phyloP scores from a whole-genome alignment of 2,329 filamentous ascomycete species.

The Paecilomyces niveus region DNA sequence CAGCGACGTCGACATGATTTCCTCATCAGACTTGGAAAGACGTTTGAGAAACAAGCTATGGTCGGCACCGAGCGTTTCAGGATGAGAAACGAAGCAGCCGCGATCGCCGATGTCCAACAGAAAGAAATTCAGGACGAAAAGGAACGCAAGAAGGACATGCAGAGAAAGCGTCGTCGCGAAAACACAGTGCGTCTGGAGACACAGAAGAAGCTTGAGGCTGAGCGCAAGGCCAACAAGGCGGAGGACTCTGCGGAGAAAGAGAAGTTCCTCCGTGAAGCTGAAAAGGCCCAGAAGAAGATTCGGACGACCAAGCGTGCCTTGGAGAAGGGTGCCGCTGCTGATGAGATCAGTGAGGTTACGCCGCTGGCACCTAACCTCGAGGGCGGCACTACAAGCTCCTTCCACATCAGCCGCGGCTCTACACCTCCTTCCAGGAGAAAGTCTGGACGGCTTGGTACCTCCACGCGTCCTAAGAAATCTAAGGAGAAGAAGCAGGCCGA shows the following conservation, averaged over 20 bases:
- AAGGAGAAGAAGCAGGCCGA: slow-evolving; percentile 65
- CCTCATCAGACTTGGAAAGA: slow-evolving; percentile 48
- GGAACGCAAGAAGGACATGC: slow-evolving; percentile 99
- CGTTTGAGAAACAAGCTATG: slow-evolving; percentile 61
- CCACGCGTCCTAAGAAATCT: slow-evolving; percentile 75
- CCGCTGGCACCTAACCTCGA: slow-evolving; percentile 74
- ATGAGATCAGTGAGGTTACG: slow-evolving; percentile 67
- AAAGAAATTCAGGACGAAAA: slow-evolving; percentile 91
- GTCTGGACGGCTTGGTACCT: slow-evolving; percentile 44
- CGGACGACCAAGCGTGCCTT: slow-evolving; percentile 82
- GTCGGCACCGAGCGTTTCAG: slow-evolving; percentile 71
- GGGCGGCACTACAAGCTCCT: slow-evolving; percentile 77
- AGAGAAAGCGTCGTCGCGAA: slow-evolving; percentile 88
- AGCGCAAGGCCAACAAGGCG: slow-evolving; percentile 69
- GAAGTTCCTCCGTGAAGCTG: slow-evolving; percentile 75
- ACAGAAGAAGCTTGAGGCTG: slow-evolving; percentile 73
- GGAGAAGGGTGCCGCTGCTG: slow-evolving; percentile 66
- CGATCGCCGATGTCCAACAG: slow-evolving; percentile 78
- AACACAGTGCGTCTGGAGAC: slow-evolving; percentile 86
- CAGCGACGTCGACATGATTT: slow-evolving; percentile 54
- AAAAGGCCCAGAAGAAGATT: slow-evolving; percentile 86
- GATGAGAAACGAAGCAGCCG: slow-evolving; percentile 68
- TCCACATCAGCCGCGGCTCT: slow-evolving; percentile 58
- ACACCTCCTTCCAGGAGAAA: slow-evolving; percentile 46
- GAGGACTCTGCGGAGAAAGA: slow-evolving; percentile 75